phyloP scores from a whole-genome alignment of 257 asterid species.

The Lycium ferocissimum region DNA sequence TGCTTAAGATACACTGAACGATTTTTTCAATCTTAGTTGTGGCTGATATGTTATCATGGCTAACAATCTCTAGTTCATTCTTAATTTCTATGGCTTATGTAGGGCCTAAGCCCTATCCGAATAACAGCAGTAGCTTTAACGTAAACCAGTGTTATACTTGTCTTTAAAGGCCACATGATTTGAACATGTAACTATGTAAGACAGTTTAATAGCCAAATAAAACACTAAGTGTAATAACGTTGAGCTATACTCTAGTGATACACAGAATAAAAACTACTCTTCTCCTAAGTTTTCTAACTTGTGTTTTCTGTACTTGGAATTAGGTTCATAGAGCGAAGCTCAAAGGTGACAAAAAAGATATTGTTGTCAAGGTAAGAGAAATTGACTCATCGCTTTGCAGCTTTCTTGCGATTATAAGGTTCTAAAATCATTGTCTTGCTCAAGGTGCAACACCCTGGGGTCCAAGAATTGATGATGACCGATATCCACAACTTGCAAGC shows the following conservation, averaged over 20 bases:
- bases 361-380: slow-evolving; percentile 83
- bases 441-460: slow-evolving; percentile 96
- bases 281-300: background rate
- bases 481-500: slow-evolving; percentile 94
- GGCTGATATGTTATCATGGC: background rate
- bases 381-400: slow-evolving; percentile 26
- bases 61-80: background rate
- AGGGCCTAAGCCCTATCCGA: background rate
- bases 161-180: slow-evolving; percentile 4
- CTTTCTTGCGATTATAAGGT: background rate
- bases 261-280: background rate
- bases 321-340: slow-evolving; percentile 92
- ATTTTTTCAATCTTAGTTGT: slow-evolving; percentile 12
- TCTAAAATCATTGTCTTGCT: slow-evolving; percentile 27
- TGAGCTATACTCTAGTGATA: background rate
- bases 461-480: slow-evolving; percentile 94
- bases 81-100: slow-evolving; percentile 4
- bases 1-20: background rate
- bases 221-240: background rate
- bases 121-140: background rate
- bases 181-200: background rate
- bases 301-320: background rate
- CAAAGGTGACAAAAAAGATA: slow-evolving; percentile 77
- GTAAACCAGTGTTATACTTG: background rate
- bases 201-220: background rate